These are phyloP conservation scores for Lablab purpureus DNA, from an alignment of 306 rosid genomes.

Conservation along the genomic window DNA sequence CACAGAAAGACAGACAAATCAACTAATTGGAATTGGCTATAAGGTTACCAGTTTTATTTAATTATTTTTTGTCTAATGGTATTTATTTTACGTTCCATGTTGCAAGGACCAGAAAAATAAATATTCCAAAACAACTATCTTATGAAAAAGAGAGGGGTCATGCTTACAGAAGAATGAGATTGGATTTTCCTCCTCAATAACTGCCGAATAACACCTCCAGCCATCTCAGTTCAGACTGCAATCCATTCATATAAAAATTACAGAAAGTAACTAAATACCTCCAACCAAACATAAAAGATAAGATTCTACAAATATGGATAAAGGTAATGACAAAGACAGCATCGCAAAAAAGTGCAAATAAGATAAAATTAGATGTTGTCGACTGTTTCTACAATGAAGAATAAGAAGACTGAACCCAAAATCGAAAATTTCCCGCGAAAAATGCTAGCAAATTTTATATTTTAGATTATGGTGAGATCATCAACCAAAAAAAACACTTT, in stretches of 20 bases:
- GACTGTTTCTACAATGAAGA: slow-evolving; percentile 12
- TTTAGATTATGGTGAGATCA: slow-evolving; percentile 7
- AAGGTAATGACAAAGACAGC: slow-evolving; percentile 20
- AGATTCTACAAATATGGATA: neutral
- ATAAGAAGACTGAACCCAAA: slow-evolving; percentile 14
- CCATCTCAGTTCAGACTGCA: slow-evolving; percentile 69
- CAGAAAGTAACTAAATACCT: slow-evolving; percentile 7
- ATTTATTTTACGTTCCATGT: neutral
- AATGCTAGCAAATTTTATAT: neutral
- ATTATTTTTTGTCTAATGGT: neutral
- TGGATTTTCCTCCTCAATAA: slow-evolving; percentile 77
- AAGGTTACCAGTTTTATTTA: neutral
- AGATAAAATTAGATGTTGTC: neutral
- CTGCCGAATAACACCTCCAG: slow-evolving; percentile 82
- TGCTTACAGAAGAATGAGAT: slow-evolving; percentile 67
- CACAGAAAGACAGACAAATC: neutral
- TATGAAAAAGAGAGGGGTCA: slow-evolving; percentile 9
- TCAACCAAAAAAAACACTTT: neutral
- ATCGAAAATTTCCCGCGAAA: neutral
- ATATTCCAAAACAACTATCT: neutral
- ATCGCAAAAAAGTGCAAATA: neutral
- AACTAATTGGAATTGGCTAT: too few relatives aligned
- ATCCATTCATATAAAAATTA: slow-evolving; percentile 35
- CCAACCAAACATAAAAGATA: neutral
- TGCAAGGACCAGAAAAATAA: slow-evolving; percentile 7